These are phyloP conservation scores for Malbranchea cinnamomea DNA, from an alignment of 2,329 filamentous ascomycete species.

Conservation along the genomic window DNA sequence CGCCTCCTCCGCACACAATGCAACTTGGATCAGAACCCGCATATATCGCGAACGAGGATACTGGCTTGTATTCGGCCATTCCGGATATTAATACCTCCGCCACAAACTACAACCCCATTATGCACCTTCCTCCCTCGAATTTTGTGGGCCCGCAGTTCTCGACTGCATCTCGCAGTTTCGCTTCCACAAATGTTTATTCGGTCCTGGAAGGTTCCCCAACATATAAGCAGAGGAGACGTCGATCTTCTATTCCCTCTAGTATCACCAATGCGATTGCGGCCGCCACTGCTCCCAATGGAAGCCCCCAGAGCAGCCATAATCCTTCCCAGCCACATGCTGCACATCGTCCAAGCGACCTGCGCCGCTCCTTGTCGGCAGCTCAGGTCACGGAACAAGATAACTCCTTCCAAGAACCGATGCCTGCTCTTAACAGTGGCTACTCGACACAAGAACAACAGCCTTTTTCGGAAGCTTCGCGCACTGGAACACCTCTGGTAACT, in stretches of 20 bases:
- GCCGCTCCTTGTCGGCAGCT: constrained; percentile 78
- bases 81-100: constrained; percentile 67
- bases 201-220: constrained; percentile 96
- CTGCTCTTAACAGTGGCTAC: constrained; percentile 57
- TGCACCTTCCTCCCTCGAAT: constrained; percentile 78
- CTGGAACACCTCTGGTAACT: constrained; percentile 76
- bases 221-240: constrained; percentile 90
- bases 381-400: constrained; percentile 70
- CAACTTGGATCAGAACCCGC: constrained; percentile 75
- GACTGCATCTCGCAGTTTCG: constrained; percentile 49
- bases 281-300: constrained; percentile 35
- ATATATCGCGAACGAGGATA: constrained; percentile 97
- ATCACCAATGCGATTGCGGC: constrained; percentile 55
- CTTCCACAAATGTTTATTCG: constrained; percentile 73
- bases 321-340: constrained; percentile 40
- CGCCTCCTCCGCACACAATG: constrained; percentile 79
- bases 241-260: constrained; percentile 79
- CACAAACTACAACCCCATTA: constrained; percentile 69
- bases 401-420: constrained; percentile 62
- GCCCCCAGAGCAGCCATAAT: constrained; percentile 20
- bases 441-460: constrained; percentile 61
- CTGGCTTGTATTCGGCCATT: constrained; percentile 86
- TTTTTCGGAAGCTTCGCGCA: constrained; percentile 60
- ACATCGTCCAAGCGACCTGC: constrained; percentile 77
- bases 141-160: constrained; percentile 67